Evolutionary conservation across 1,284 basidiomycete genomes (phyloP), one percentile per base, ranked within the genome.

Genomic region (Sphaerobolus stellatus): DNA sequence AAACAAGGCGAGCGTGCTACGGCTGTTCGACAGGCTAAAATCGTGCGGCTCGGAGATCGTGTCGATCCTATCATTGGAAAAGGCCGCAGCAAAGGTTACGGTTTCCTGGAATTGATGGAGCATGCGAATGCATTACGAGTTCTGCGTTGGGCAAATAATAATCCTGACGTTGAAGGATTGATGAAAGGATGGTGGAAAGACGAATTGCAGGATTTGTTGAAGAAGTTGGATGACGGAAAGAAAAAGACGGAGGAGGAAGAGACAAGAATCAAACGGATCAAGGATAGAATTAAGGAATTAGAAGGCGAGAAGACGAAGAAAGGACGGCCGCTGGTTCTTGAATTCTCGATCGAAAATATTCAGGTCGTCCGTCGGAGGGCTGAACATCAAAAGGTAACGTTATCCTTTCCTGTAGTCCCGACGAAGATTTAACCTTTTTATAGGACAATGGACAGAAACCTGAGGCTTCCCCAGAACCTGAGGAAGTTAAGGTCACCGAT

Each of bases 71-170:
- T 94, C 29, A 95, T 91, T 0, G 92, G 90, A 2, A 84, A 90
- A 61, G 93, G 93, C 2, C 81, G 89, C 53, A 92, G 88, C 61
- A 92, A 90, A 67, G 96, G 96, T 1, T 99, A 98, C 65, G 97
- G 96, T 14, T 99, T 99, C 75, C 68, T 99, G 38, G 96, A 99
- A 75, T 84, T 98, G 82, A 76, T 84, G 34, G 81, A 75, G 25
- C 96, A 98, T 67, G 83, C 87, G 9, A 93, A 98, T 66, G 94
- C 95, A 2, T 76, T 99, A 30, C 88, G 92, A 41, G 90, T 98
- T 1, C 71, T 99, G 31, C 81, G 96, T 22, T 99, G 93, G 92
- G 87, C 90, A 16, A 99, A 99, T 74, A 96, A 92, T 66, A 95
- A 96, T 66, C 71, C 80, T 0, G 79, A 77, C 1, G 79, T 90